Evolutionary conservation across 2,329 filamentous ascomycete genomes (phyloP), one percentile per base, ranked within the genome.

Genomic region (Pseudopyrenochaeta lycopersici): DNA sequence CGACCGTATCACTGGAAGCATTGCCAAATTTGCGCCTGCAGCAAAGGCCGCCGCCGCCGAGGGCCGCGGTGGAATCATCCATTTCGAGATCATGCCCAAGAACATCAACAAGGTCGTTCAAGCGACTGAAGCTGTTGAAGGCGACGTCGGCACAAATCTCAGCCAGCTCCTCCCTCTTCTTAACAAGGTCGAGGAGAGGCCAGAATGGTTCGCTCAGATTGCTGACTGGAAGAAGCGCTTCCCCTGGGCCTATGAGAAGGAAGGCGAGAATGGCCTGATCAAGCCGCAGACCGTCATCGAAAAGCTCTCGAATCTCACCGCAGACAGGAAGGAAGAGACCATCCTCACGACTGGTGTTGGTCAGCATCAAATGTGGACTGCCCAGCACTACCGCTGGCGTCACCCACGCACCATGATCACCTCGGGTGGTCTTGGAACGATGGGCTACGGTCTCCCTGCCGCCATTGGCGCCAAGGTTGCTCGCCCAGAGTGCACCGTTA

Each of bases 41-140:
- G 95, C 95, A 39, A 95, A 90, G 79, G 86, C 87, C 12, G 95
- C 95, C 0, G 94, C 92, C 4, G 82, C 85, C 10, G 91, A 97
- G 80, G 88, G 88, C 48, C 90, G 92, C 58, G 95, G 95, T 68
- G 95, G 95, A 71, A 98, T 99, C 68, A 86, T 98, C 14, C 94
- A 99, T 78, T 98, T 98, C 71, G 94, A 98, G 76, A 94, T 99
- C 70, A 90, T 98, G 89, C 94, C 95, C 68, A 99, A 99, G 88
- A 98, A 99, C 82, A 98, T 98, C 81, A 98, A 98, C 87, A 99
- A 98, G 85, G 93, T 98, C 36, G 90, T 99, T 12, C 92, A 98
- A 79, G 93, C 94, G 7, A 97, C 91, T 36, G 92, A 97, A 80
- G 94, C 95, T 40, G 89, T 98, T 15, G 94, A 97, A 79, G 95